These are phyloP conservation scores for Pouteria glomerata DNA, from an alignment of 148 eudicot species.

Conservation along the genomic window DNA sequence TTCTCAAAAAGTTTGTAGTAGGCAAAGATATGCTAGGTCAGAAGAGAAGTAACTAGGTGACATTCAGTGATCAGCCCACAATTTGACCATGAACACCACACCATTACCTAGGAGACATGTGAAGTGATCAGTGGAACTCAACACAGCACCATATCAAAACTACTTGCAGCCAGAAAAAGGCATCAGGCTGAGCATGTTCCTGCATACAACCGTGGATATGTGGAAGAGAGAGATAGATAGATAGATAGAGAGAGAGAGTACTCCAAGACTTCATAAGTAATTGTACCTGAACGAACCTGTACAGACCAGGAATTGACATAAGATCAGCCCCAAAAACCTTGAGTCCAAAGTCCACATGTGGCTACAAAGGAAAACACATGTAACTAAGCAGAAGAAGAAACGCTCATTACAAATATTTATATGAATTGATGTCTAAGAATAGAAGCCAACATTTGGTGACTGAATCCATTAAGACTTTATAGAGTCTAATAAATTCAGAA, in stretches of 20 bases:
- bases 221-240: no score
- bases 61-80: background rate
- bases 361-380: constrained; percentile 42
- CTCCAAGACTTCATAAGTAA: no score
- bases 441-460: background rate
- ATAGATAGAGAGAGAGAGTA: no score
- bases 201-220: no score
- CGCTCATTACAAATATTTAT: background rate
- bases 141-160: background rate
- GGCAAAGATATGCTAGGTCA: no score
- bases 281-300: constrained; percentile 76
- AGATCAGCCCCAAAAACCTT: constrained; percentile 90
- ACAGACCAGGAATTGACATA: constrained; percentile 90
- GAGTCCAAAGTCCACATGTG: constrained; percentile 90
- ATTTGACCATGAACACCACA: background rate
- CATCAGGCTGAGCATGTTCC: no score
- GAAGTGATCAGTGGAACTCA: background rate
- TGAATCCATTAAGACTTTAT: constrained; percentile 2
- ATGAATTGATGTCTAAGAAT: background rate
- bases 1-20: no score
- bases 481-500: no score
- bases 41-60: background rate
- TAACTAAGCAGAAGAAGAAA: constrained; percentile 2
- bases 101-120: background rate
- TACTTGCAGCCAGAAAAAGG: background rate